Evolutionary conservation across 208 protist genomes (phyloP), one percentile per base, ranked within the genome.

Genomic region (Crithidia thermophila): DNA sequence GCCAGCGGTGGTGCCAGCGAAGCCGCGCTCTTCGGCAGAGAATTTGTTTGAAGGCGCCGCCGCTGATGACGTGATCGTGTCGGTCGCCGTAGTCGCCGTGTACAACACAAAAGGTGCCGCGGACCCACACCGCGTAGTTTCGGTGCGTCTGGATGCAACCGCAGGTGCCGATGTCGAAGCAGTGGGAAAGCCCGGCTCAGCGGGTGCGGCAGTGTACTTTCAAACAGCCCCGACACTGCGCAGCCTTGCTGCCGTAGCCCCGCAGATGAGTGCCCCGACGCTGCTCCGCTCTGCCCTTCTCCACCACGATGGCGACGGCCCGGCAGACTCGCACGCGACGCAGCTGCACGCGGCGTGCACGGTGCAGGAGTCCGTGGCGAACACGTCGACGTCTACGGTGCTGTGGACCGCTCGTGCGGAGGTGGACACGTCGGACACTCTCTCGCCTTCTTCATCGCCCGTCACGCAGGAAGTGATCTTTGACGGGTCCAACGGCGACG

Each of bases 21-120:
- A 3, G 27, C 20, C 37, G 43, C 61, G 13, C 28, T 52, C 73
- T 9, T 61, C 50, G 7, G 51, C 58, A 18, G 60, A 67, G 0
- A 79, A 85, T 47, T 73, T 90, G 18, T 87, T 90, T 40, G 50
- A 84, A 13, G 84, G 78, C 6, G 77, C 45, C 25, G 55, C 68
- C 4, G 33, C 74, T 9, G 51, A 59, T 14, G 64, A 62, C 14
- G 13, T 63, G 6, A 16, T 87, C 8, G 65, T 68, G 20, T 28
- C 73, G 11, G 52, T 82, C 0, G 81, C 75, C 18, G 69, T 87
- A 3, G 36, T 71, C 21, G 53, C 55, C 2, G 36, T 87, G 13
- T 60, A 34, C 16, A 67, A 58, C 33, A 42, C 60, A 28, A 50
- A 49, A 13, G 67, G 52, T 25, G 50, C 60, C 18, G 59, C 79